Percentiles rank a stretch among this genome's conserved stretches.
Evolutionary conservation across 805 yeast species (phyloP).

Genomic region (Metschnikowia chrysomelidarum): DNA sequence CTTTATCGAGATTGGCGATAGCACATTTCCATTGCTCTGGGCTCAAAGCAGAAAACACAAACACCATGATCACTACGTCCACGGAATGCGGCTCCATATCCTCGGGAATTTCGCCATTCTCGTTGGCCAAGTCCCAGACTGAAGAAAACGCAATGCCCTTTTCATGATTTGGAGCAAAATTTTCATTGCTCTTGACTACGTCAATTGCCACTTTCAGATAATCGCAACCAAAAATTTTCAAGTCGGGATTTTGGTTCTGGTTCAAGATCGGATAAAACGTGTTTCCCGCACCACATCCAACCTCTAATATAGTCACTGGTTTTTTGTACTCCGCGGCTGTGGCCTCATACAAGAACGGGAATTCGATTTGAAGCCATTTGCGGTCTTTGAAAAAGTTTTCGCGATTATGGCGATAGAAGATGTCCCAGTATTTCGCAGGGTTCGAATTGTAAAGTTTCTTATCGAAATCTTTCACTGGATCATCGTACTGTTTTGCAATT

Average conservation of each 20-base stretch:
- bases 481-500: conserved; percentile 69
- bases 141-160: conserved; percentile 65
- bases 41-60: conserved; percentile 87
- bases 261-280: conserved; percentile 87
- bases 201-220: conserved; percentile 89
- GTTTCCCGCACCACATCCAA: conserved; percentile 98
- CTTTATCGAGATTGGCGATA: conserved; percentile 60
- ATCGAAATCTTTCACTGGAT: conserved; percentile 88
- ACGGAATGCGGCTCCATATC: conserved; percentile 77
- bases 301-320: conserved; percentile 75
- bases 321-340: conserved; percentile 65
- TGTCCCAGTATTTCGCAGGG: conserved; percentile 95
- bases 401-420: conserved; percentile 83
- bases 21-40: conserved; percentile 92
- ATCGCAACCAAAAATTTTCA: conserved; percentile 82
- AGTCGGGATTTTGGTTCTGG: conserved; percentile 76
- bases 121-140: conserved; percentile 93
- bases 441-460: conserved; percentile 72
- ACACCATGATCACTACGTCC: conserved; percentile 92
- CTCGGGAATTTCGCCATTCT: conserved; percentile 73
- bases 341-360: conserved; percentile 78
- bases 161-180: conserved; percentile 51
- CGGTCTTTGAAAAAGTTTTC: conserved; percentile 96
- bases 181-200: conserved; percentile 63
- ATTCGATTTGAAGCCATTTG: conserved; percentile 93